Evolutionary conservation across 352 stramenopile species (phyloP).

Genomic region (Phytophthora podocarpi): DNA sequence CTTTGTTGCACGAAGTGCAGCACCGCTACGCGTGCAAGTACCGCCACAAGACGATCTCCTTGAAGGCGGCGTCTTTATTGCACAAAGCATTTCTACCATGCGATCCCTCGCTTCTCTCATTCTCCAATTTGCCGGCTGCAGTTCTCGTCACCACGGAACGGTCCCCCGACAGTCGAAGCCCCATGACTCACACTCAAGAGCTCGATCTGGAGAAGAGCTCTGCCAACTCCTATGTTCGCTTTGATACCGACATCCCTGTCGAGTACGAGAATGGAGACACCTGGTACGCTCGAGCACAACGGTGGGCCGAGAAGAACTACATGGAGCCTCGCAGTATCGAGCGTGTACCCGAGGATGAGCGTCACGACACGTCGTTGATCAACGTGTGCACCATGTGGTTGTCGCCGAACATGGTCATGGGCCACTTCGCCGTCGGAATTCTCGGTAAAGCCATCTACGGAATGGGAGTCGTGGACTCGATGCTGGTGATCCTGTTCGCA

Average conservation of each 20-base stretch:
- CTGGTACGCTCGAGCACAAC: slow-evolving; percentile 27
- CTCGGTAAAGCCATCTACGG: slow-evolving; percentile 30
- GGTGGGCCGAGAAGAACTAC: slow-evolving; percentile 35
- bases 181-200: slow-evolving; percentile 26
- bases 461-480: slow-evolving; percentile 23
- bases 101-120: no score
- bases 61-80: no score
- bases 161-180: no score
- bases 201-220: slow-evolving; percentile 26
- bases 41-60: no score
- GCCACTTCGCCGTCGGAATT: slow-evolving; percentile 25
- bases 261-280: slow-evolving; percentile 32
- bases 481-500: slow-evolving; percentile 30
- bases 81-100: no score
- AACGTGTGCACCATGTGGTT: slow-evolving; percentile 33
- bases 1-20: no score
- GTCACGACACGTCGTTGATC: slow-evolving; percentile 20
- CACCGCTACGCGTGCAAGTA: no score
- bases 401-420: slow-evolving; percentile 35
- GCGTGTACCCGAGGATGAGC: slow-evolving; percentile 28
- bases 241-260: slow-evolving; percentile 22
- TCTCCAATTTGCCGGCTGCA: no score
- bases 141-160: no score
- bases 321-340: slow-evolving; percentile 36
- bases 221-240: slow-evolving; percentile 28